phyloP scores from a whole-genome alignment of 108 stramenopile species.

The Schizochytrium sp. region DNA sequence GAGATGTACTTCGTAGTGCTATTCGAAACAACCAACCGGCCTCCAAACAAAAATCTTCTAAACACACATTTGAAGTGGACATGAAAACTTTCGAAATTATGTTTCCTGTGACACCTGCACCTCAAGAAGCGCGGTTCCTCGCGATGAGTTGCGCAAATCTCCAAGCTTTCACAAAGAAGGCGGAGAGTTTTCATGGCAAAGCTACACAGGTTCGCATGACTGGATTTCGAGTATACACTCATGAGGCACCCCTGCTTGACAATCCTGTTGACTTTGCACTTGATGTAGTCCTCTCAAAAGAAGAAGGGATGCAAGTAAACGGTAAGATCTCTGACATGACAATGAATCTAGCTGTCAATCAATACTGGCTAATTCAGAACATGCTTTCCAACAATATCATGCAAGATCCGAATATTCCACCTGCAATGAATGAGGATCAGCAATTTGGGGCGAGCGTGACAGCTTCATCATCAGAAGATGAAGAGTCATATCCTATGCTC shows the following conservation, averaged over 20 bases:
- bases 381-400: slow-evolving; percentile 27
- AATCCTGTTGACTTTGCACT: slow-evolving; percentile 10
- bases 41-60: background rate
- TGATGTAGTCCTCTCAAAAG: background rate
- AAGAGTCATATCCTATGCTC: too few relatives aligned
- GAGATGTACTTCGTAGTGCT: background rate
- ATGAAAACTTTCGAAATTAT: slow-evolving; percentile 42
- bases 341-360: background rate
- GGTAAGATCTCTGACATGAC: background rate
- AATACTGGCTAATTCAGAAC: slow-evolving; percentile 45
- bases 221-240: background rate
- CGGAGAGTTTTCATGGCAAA: background rate
- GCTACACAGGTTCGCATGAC: slow-evolving; percentile 2
- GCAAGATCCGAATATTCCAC: background rate
- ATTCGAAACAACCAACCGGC: background rate
- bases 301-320: background rate
- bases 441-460: too few relatives aligned
- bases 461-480: too few relatives aligned
- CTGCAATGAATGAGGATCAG: background rate
- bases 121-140: background rate
- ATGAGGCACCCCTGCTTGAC: slow-evolving; percentile 3
- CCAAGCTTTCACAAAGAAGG: background rate
- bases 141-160: background rate
- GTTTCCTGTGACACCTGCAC: background rate
- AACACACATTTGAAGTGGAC: background rate